Base-by-base conservation (phyloP, 768 basidiomycete species). In the Mycena rebaudengoi region DNA sequence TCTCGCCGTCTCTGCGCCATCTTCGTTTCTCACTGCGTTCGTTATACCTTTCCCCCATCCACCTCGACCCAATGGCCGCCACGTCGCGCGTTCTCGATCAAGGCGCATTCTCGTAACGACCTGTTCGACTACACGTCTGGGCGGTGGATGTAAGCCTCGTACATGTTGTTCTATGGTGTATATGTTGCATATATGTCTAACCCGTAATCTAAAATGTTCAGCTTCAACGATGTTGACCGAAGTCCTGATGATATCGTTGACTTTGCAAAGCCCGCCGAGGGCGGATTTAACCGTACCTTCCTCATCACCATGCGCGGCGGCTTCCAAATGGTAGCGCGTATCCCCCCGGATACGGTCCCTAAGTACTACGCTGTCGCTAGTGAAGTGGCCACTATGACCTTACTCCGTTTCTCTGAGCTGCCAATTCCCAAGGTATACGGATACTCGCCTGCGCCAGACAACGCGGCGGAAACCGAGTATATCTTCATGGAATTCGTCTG, bases 301-400 rank as follows among this genome's bases (percentile, higher is more conserved):
- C 71, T 76, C 65, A 76, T 83, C 62, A 78, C 76, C 61, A 68
- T 81, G 68, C 74, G 70, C 64, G 73, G 73, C 48, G 71, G 65
- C 43, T 76, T 76, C 62, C 70, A 76, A 60, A 72, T 83, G 69
- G 71, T 84, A 6, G 82, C 81, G 0, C 79, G 79, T 26, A 75
- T 83, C 50, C 83, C 83, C 66, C 79, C 78, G 6, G 54, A 63
- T 20, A 75, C 75, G 33, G 66, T 71, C 10, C 82, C 79, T 62
- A 79, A 78, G 64, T 75, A 67, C 74, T 77, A 66, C 69, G 73
- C 74, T 44, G 69, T 80, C 18, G 82, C 83, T 7, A 83, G 82
- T 65, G 83, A 84, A 64, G 82, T 80, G 25, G 82, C 82, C 20
- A 84, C 83, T 5, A 76, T 84, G 75, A 70, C 41, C 35, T 82